Evolutionary conservation across 805 yeast genomes (phyloP), one percentile per base, ranked within the genome.

Genomic region (Sugiyamaella floridensis): DNA sequence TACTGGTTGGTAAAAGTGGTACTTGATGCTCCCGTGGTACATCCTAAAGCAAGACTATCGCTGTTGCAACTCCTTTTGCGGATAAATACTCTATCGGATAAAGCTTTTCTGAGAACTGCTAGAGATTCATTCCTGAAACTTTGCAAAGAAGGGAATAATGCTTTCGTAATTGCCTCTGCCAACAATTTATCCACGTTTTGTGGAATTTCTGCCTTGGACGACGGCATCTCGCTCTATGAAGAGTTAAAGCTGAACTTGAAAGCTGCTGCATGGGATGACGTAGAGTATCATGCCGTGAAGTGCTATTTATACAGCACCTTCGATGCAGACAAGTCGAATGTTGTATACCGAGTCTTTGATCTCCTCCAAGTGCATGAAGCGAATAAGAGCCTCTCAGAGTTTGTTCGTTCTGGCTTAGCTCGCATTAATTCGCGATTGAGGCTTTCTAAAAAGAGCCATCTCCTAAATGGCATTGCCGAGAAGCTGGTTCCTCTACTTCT

Each of bases 1-100:
- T 19, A 50, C 9, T 50, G 53, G 53, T 12, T 45, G 11, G 34
- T 45, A 11, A 45, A 42, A 15, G 19, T 46, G 18, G 15, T 45
- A 8, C 34, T 29, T 5, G 41, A 49, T 15, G 40, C 19, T 11
- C 48, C 48, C 2, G 18, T 28, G 20, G 20, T 45, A 3, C 32
- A 40, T 4, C 34, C 16, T 14, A 29, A 15, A 9, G n/a, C 32
- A 15, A 45, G 48, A 14, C 10, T 19, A 12, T 14, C 37, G n/a
- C n/a, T 32, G 37, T 2, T 32, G n/a, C 12, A 14, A 3, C 37
- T 32, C n/a, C n/a, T 32, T 15, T 11, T 12, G 46, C 3, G 5
- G 12, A n/a, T 43, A 4, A 11, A 20, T 18, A 28, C 15, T 10
- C n/a, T 11, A 8, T 43, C 29, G 20, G 46, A 43, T 28, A 11